Evolutionary conservation across 2,329 filamentous ascomycete genomes (phyloP), one percentile per base, ranked within the genome.

Genomic region (Alternaria ventricosa): DNA sequence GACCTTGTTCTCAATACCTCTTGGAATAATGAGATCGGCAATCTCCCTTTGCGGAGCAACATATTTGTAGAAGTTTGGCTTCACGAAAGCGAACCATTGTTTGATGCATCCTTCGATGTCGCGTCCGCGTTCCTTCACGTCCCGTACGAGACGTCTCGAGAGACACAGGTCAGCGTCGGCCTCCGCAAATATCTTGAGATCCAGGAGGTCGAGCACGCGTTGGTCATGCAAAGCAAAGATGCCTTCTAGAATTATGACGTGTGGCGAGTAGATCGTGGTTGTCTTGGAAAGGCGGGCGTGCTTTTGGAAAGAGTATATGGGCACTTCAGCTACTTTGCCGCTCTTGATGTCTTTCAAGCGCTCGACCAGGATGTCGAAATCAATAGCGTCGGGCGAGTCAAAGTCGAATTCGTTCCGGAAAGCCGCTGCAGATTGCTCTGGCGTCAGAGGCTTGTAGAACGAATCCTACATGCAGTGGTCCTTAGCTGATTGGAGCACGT

Each of bases 121-220:
- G 76, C 96, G 88, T 4, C 92, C 95, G 74, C 96, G 89, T 73
- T 97, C 93, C 72, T 89, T 89, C 22, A 98, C 93, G 81, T 99
- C 96, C 75, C 96, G 91, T 41, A 93, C 84, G 70, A 96, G 66
- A 60, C 72, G 71, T 28, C 72, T 64, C 10, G 94, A 95, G 51
- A 99, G 85, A 77, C 96, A 99, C 2, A 96, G 92, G 80, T 99
- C 96, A 67, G 92, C 90, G 80, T 99, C 96, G 44, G 96, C 96
- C 81, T 98, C 96, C 63, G 96, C 96, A 78, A 97, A 99, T 57
- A 99, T 96, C 82, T 93, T 96, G 84, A 98, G 92, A 80, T 99
- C 96, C 67, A 98, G 84, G 69, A 99, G 83, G 18, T 96, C 92
- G 63, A 96, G 83, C 5, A 99, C 90, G 63, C 95, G 88, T 23